Percentiles rank a stretch among this genome's conserved stretches.
These are phyloP conservation scores for Lentinula novae-zelandiae DNA, from an alignment of 1,284 basidiomycete genomes.

Conservation along the genomic window DNA sequence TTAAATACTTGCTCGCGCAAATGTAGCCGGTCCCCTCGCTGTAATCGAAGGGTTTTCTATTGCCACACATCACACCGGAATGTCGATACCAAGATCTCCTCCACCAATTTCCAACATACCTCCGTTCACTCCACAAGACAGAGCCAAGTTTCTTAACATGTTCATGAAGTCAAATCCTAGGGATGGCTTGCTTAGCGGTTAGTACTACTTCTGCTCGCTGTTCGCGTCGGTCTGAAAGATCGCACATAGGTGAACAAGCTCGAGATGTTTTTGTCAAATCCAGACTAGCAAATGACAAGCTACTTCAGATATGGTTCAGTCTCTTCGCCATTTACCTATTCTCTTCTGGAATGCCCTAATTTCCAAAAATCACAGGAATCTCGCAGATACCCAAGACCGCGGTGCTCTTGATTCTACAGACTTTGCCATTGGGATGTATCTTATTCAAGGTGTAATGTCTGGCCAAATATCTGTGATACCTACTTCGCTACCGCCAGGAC, in stretches of 20 bases:
- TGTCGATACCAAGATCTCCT: slow-evolving; percentile 59
- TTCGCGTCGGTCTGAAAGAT: slow-evolving; percentile 5
- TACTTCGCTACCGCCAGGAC: slow-evolving; percentile 73
- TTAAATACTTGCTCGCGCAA: slow-evolving; percentile 1
- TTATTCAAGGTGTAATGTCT: slow-evolving; percentile 91
- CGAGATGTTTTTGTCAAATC: slow-evolving; percentile 93
- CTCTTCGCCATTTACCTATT: neutral
- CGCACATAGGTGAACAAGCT: slow-evolving; percentile 76
- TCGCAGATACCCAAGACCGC: slow-evolving; percentile 92
- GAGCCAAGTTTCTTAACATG: slow-evolving; percentile 76
- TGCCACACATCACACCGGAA: slow-evolving; percentile 46
- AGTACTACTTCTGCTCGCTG: slow-evolving; percentile 18
- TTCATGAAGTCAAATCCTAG: slow-evolving; percentile 73
- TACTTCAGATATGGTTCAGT: slow-evolving; percentile 90
- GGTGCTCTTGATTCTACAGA: slow-evolving; percentile 89
- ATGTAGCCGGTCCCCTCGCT: slow-evolving; percentile 77
- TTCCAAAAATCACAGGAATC: slow-evolving; percentile 53
- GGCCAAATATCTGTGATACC: slow-evolving; percentile 77
- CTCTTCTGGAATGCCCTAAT: neutral
- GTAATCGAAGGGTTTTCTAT: slow-evolving; percentile 71
- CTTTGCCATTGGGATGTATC: slow-evolving; percentile 96
- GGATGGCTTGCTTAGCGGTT: slow-evolving; percentile 77
- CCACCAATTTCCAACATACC: slow-evolving; percentile 48
- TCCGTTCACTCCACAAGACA: slow-evolving; percentile 74
- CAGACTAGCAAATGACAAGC: slow-evolving; percentile 83